These are phyloP conservation scores for Mucor indicus DNA, from an alignment of 371 early-diverging fungal species.

Conservation along the genomic window DNA sequence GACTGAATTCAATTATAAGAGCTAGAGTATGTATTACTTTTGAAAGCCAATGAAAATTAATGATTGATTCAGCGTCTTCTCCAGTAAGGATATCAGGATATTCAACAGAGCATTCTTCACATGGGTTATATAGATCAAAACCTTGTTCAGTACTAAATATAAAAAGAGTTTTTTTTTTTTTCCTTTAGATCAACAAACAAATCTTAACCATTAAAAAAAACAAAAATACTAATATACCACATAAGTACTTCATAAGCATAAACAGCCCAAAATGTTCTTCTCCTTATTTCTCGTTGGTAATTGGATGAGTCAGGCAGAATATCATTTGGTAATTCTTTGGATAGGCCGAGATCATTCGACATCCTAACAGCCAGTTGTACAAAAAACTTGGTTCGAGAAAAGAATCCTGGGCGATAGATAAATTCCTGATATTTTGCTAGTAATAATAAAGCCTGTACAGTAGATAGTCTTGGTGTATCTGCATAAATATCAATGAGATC, in stretches of 20 bases:
- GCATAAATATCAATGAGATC: conserved; percentile 32
- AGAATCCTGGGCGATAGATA: conserved; percentile 41
- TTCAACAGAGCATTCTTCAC: conserved; percentile 22
- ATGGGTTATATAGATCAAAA: conserved; percentile 10
- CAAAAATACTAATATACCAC: conserved; percentile 22
- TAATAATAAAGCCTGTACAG: conserved; percentile 45
- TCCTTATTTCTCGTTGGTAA: conserved; percentile 8
- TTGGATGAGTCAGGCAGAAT: background rate
- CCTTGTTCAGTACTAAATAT: conserved; percentile 28
- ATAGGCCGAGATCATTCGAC: conserved; percentile 35
- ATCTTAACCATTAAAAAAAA: no score
- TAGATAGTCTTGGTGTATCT: conserved; percentile 42
- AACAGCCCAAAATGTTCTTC: conserved; percentile 26
- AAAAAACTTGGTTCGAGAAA: conserved; percentile 39
- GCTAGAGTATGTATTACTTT: conserved; percentile 33
- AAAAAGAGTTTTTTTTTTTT: background rate
- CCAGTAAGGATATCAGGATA: conserved; percentile 22
- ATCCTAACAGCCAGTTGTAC: conserved; percentile 37
- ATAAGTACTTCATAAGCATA: conserved; percentile 22
- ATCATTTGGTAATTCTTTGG: conserved; percentile 4
- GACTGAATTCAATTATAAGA: conserved; percentile 29
- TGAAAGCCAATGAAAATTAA: conserved; percentile 34
- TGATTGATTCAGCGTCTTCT: conserved; percentile 12
- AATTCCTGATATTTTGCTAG: conserved; percentile 46
- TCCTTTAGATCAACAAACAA: background rate